Conservation (phyloP, 2,329 filamentous ascomycete species). For the Trichophyton verrucosum region DNA sequence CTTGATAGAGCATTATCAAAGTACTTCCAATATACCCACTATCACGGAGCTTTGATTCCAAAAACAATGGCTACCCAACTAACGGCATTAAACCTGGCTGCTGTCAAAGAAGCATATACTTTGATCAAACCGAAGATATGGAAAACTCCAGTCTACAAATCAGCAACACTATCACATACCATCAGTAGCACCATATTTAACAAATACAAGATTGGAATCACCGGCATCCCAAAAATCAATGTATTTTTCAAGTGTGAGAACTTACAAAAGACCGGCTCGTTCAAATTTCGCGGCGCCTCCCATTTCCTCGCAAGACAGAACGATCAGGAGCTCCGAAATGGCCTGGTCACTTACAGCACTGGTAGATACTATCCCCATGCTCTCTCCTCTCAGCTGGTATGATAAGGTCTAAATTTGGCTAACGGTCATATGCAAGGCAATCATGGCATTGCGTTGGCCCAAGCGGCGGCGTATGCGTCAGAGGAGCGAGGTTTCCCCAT, state of each 20-base stretch:
- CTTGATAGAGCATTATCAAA: not conserved
- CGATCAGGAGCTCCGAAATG: not conserved
- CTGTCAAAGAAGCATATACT: not conserved
- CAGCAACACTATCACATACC: not conserved
- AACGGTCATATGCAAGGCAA: not conserved
- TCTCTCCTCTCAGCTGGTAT: not conserved
- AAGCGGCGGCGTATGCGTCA: not conserved
- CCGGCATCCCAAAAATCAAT: not conserved
- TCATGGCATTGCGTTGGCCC: not conserved
- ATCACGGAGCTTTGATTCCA: not conserved
- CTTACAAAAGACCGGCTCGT: not conserved
- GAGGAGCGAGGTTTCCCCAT: not conserved
- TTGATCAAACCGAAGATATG: not conserved
- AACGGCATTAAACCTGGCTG: not conserved
- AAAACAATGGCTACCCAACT: not conserved
- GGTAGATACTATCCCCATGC: not conserved
- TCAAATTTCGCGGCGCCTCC: not conserved
- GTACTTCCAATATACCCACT: not conserved
- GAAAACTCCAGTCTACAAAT: not conserved
- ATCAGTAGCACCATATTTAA: not conserved
- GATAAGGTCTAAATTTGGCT: not conserved
- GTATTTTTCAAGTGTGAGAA: slow-evolving; percentile 1
- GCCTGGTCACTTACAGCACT: not conserved
- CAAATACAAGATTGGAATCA: not conserved
- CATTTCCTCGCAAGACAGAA: not conserved